A percentile compares a stretch with the other conserved stretches of the same genome.
Conservation (phyloP, 1,284 basidiomycete species). For the Pseudozyma thailandica region DNA sequence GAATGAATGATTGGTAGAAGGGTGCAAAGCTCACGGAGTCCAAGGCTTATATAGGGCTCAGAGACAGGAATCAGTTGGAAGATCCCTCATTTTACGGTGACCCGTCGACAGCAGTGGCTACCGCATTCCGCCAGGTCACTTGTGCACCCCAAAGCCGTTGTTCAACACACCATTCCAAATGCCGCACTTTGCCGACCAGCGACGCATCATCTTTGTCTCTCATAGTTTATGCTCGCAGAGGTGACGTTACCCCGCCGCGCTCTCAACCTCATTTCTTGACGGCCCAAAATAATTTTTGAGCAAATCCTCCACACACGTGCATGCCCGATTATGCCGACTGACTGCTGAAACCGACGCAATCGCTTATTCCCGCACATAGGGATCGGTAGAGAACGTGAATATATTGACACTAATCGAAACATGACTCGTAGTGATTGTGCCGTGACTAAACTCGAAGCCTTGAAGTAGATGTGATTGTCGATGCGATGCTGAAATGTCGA, state of each 20-base stretch:
- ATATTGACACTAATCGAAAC: not conserved
- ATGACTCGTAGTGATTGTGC: not conserved
- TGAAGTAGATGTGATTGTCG: not conserved
- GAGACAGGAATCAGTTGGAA: too few species aligned
- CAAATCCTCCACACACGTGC: not conserved
- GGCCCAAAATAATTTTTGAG: not conserved
- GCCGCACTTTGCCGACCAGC: not conserved
- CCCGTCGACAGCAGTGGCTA: too few species aligned
- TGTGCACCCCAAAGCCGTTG: too few species aligned
- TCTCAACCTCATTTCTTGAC: not conserved
- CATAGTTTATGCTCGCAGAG: too few species aligned
- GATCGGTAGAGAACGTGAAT: not conserved
- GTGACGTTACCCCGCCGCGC: slow-evolving; percentile 1
- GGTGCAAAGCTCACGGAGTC: too few species aligned
- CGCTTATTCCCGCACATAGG: not conserved
- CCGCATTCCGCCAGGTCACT: too few species aligned
- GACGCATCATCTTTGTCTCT: not conserved
- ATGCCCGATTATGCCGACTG: not conserved
- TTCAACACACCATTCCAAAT: not conserved
- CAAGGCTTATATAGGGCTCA: too few species aligned
- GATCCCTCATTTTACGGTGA: too few species aligned
- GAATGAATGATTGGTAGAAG: too few species aligned
- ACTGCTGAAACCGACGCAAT: not conserved
- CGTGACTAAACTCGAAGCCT: not conserved
- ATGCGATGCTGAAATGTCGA: not conserved